phyloP scores from a whole-genome alignment of 1,139 yeast genomes.

The Blastobotrys persicus region DNA sequence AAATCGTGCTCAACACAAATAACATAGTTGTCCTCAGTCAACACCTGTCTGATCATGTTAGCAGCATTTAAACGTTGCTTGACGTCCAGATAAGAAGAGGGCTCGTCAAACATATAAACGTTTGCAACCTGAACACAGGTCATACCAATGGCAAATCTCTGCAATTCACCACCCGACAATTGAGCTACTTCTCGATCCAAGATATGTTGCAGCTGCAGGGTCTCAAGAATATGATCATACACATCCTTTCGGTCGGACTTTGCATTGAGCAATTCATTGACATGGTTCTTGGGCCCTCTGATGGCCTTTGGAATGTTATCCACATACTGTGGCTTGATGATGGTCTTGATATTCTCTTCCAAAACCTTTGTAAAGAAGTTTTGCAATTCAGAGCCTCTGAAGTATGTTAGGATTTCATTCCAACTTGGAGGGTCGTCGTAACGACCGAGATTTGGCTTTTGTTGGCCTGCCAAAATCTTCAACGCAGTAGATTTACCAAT shows the following conservation, averaged over 20 bases:
- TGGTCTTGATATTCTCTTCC: constrained; percentile 91
- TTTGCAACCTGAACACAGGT: constrained; percentile 93
- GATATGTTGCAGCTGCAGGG: constrained; percentile 70
- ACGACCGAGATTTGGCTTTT: constrained; percentile 92
- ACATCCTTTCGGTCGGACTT: constrained; percentile 68
- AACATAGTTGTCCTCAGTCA: constrained; percentile 71
- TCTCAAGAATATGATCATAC: constrained; percentile 59
- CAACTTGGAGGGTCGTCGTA: constrained; percentile 96
- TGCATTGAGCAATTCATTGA: constrained; percentile 75
- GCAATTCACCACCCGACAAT: constrained; percentile 97
- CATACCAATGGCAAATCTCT: constrained; percentile 96
- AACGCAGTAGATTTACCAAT: constrained; percentile 98
- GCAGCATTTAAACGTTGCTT: constrained; percentile 99
- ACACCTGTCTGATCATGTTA: constrained; percentile 79
- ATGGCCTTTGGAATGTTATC: constrained; percentile 96
- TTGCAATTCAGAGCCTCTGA: constrained; percentile 96
- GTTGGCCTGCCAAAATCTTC: constrained; percentile 96
- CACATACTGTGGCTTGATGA: constrained; percentile 96
- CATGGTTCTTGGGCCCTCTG: constrained; percentile 84
- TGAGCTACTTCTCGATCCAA: constrained; percentile 82
- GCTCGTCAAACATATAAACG: constrained; percentile 99
- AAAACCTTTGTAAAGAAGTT: constrained; percentile 90
- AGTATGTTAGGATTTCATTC: constrained; percentile 86
- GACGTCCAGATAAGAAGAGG: constrained; percentile 95
- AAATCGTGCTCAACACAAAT: constrained; percentile 98